Percentiles rank a stretch among this genome's conserved stretches.
Conservation (phyloP, 441 rosid genomes). For the Adansonia gregorii region DNA sequence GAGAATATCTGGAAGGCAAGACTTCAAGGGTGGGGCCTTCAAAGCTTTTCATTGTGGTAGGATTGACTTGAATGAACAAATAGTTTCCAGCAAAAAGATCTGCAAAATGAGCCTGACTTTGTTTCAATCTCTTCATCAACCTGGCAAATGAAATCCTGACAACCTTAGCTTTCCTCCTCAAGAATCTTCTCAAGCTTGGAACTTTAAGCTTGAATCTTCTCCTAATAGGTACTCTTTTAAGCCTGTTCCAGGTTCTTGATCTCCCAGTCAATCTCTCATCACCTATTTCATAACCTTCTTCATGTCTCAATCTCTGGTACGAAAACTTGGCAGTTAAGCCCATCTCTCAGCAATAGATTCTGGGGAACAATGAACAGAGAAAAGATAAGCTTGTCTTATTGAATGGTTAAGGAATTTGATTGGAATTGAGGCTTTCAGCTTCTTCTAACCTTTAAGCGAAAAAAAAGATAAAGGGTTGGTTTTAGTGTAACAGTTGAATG, state of each 20-base stretch:
- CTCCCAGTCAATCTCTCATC: constrained; percentile 27
- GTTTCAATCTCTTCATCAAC: constrained; percentile 68
- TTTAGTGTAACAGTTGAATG: no score
- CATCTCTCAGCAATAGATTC: constrained; percentile 19
- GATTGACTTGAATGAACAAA: constrained; percentile 83
- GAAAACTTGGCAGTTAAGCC: constrained; percentile 31
- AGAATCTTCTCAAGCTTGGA: constrained; percentile 54
- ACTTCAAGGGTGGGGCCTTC: constrained; percentile 5
- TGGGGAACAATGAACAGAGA: no score
- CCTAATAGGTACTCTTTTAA: constrained; percentile 41
- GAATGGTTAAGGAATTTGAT: no score
- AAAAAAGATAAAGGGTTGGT: no score
- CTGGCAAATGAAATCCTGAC: constrained; percentile 47
- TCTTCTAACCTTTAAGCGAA: no score
- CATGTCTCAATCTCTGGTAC: constrained; percentile 48
- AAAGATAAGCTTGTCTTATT: no score
- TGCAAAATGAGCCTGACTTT: constrained; percentile 70
- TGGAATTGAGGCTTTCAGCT: no score
- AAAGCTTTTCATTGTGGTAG: constrained; percentile 48
- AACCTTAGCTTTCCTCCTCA: constrained; percentile 53
- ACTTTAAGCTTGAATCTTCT: constrained; percentile 59
- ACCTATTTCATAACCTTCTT: constrained; percentile 21
- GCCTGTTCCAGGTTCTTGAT: constrained; percentile 41
- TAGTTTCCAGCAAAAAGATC: constrained; percentile 92
- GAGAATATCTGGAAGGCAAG: constrained; percentile 31